A percentile compares a stretch with the other conserved stretches of the same genome.
Evolutionary conservation across 768 basidiomycete genomes (phyloP).

Genomic region (Lactarius tabidus): DNA sequence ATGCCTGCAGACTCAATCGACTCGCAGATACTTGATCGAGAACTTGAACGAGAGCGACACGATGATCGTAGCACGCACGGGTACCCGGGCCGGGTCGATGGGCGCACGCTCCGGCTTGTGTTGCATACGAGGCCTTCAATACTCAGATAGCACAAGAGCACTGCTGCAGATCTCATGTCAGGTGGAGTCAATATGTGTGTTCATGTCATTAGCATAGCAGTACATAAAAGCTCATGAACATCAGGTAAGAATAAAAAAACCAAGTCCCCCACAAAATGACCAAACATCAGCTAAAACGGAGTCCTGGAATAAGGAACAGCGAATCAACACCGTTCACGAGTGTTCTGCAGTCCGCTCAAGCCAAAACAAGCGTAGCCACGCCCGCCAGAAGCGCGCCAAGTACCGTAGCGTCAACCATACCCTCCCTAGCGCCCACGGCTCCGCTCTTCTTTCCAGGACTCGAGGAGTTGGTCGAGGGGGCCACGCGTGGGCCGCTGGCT

Average conservation of each 20-base stretch:
- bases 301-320: background rate
- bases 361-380: background rate
- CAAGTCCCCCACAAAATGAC: background rate
- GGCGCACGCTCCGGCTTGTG: too few relatives aligned
- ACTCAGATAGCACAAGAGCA: too few relatives aligned
- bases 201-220: background rate
- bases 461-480: background rate
- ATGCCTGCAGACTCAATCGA: too few relatives aligned
- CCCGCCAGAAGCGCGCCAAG: background rate
- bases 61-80: too few relatives aligned
- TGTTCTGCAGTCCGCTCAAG: background rate
- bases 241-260: background rate
- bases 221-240: background rate
- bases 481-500: conserved; percentile 1
- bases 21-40: too few relatives aligned
- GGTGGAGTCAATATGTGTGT: background rate
- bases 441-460: too few relatives aligned
- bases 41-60: too few relatives aligned
- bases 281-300: background rate
- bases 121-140: too few relatives aligned
- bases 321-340: background rate
- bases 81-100: too few relatives aligned
- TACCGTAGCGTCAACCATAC: background rate
- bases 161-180: conserved; percentile 6
- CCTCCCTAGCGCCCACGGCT: background rate